Percentiles rank a stretch among this genome's conserved stretches.
Conservation (phyloP, 2,329 filamentous ascomycete genomes). For the Cladosporium oxysporum region DNA sequence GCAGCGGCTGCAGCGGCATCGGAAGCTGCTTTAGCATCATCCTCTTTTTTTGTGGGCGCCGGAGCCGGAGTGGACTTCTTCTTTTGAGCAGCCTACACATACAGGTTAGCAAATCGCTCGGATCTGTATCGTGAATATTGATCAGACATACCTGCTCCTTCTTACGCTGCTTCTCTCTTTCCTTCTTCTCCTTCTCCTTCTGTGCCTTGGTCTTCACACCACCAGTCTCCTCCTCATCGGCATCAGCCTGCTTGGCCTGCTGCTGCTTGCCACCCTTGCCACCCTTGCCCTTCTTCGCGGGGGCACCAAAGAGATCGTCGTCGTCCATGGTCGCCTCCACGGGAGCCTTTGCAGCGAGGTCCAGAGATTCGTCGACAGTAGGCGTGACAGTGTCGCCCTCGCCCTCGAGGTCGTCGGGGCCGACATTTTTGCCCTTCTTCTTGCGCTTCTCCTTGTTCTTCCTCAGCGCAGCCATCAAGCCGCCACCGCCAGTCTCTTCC, state of each 20-base stretch:
- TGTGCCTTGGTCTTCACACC: slow-evolving; percentile 93
- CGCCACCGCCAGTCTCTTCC: slow-evolving; percentile 53
- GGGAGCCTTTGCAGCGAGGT: slow-evolving; percentile 68
- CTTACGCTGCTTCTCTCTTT: slow-evolving; percentile 96
- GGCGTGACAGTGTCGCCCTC: slow-evolving; percentile 57
- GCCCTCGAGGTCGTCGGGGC: slow-evolving; percentile 69
- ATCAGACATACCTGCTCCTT: slow-evolving; percentile 76
- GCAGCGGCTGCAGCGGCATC: slow-evolving; percentile 50
- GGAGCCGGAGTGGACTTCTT: slow-evolving; percentile 66
- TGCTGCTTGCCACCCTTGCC: slow-evolving; percentile 45
- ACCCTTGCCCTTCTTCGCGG: slow-evolving; percentile 68
- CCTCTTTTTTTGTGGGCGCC: slow-evolving; percentile 30
- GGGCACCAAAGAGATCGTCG: slow-evolving; percentile 75
- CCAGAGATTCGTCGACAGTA: slow-evolving; percentile 38
- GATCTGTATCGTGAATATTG: neutral
- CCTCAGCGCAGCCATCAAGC: slow-evolving; percentile 52
- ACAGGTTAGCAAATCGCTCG: slow-evolving; percentile 1
- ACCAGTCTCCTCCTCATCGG: slow-evolving; percentile 58
- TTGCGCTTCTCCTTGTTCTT: slow-evolving; percentile 73
- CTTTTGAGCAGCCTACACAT: slow-evolving; percentile 67
- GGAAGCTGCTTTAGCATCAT: slow-evolving; percentile 43
- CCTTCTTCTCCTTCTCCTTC: slow-evolving; percentile 97
- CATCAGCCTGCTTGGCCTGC: slow-evolving; percentile 47
- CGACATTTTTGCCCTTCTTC: slow-evolving; percentile 77
- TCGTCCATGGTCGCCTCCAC: slow-evolving; percentile 69